phyloP scores from a whole-genome alignment of 192 early-diverging fungal genomes.

The Coemansia sp. region DNA sequence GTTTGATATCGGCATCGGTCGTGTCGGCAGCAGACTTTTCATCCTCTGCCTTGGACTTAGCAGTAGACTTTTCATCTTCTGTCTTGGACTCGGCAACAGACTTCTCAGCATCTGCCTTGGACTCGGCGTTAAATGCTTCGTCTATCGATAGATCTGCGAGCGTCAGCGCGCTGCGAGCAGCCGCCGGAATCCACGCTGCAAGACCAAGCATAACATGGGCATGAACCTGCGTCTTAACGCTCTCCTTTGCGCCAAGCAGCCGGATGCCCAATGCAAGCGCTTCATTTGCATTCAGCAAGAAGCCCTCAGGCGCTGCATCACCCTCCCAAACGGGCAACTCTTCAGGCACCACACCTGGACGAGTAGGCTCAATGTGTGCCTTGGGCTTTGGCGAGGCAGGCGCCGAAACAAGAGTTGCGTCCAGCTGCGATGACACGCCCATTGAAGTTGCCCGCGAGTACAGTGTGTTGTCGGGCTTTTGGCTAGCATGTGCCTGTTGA shows the following conservation, averaged over 20 bases:
- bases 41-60: background rate
- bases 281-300: slow-evolving; percentile 32
- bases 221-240: slow-evolving; percentile 24
- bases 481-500: background rate
- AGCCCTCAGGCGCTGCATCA: slow-evolving; percentile 30
- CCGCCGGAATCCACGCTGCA: slow-evolving; percentile 29
- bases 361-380: background rate
- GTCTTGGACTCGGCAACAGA: background rate
- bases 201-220: slow-evolving; percentile 34
- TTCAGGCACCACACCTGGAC: slow-evolving; percentile 27
- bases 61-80: background rate
- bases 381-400: slow-evolving; percentile 8
- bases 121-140: slow-evolving; percentile 5
- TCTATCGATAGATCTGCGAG: slow-evolving; percentile 41
- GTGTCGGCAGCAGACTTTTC: background rate
- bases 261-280: slow-evolving; percentile 24
- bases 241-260: slow-evolving; percentile 15
- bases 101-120: background rate
- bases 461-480: background rate
- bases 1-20: background rate
- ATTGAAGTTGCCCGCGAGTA: slow-evolving; percentile 1
- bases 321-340: slow-evolving; percentile 33
- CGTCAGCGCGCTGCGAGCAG: slow-evolving; percentile 31
- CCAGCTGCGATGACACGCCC: background rate
- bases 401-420: background rate